phyloP scores from a whole-genome alignment of 768 basidiomycete genomes.

The Thelephora aurantiotincta region DNA sequence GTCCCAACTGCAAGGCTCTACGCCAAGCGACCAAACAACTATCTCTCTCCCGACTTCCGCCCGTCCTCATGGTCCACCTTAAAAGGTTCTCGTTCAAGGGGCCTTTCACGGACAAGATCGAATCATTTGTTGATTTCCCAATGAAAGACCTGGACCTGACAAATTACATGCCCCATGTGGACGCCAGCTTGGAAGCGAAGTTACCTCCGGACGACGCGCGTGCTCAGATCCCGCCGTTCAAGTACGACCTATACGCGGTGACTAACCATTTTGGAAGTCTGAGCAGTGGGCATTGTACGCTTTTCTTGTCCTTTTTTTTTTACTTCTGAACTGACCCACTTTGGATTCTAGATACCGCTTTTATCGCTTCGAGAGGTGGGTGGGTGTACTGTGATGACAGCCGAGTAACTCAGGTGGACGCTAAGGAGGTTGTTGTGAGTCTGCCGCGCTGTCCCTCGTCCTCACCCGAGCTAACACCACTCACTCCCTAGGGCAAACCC shows the following conservation, averaged over 20 bases:
- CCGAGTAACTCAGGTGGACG: slow-evolving; percentile 57
- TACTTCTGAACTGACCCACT: slow-evolving; percentile 1
- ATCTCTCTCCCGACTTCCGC: slow-evolving; percentile 84
- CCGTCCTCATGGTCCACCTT: slow-evolving; percentile 82
- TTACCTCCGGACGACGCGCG: slow-evolving; percentile 71
- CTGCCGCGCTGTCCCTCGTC: slow-evolving; percentile 4
- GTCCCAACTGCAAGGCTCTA: slow-evolving; percentile 83
- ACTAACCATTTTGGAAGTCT: slow-evolving; percentile 94
- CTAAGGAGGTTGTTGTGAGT: slow-evolving; percentile 75
- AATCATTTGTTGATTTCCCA: slow-evolving; percentile 90
- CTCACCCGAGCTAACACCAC: slow-evolving; percentile 6
- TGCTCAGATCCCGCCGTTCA: slow-evolving; percentile 75
- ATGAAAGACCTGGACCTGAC: slow-evolving; percentile 44
- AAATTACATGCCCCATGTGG: slow-evolving; percentile 57
- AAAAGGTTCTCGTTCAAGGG: slow-evolving; percentile 89
- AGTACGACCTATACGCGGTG: slow-evolving; percentile 89
- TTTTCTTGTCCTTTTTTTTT: neutral
- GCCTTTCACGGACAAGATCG: slow-evolving; percentile 90
- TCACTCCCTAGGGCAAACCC: slow-evolving; percentile 37
- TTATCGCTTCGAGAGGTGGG: slow-evolving; percentile 69
- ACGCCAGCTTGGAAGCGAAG: slow-evolving; percentile 23
- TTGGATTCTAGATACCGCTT: slow-evolving; percentile 67
- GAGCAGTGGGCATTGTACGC: slow-evolving; percentile 91
- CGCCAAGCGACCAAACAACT: slow-evolving; percentile 79
- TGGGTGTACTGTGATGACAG: slow-evolving; percentile 96